These are phyloP conservation scores for Schizochytrium sp. DNA, from an alignment of 108 stramenopile genomes.

Conservation along the genomic window DNA sequence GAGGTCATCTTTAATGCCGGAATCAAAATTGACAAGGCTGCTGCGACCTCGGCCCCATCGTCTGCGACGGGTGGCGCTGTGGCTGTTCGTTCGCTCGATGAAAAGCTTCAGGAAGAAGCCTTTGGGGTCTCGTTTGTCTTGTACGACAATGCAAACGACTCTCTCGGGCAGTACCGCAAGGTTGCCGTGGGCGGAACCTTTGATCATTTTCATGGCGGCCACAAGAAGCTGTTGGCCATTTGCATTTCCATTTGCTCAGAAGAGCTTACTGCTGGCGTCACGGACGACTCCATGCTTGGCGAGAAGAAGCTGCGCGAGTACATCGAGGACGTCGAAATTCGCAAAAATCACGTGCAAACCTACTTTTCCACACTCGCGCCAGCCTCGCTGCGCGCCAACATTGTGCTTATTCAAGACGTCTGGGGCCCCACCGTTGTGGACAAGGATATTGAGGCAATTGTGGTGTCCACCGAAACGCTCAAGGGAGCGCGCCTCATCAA, in stretches of 20 bases:
- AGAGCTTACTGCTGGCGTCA: not conserved
- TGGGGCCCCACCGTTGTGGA: not conserved
- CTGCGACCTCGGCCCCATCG: not conserved
- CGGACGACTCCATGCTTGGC: slow-evolving; percentile 8
- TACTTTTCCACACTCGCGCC: slow-evolving; percentile 2
- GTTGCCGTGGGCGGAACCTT: slow-evolving; percentile 25
- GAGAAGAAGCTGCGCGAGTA: slow-evolving; percentile 1
- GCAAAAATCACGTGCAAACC: not conserved
- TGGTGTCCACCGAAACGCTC: slow-evolving; percentile 17
- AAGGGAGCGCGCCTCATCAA: slow-evolving; percentile 7
- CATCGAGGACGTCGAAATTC: not conserved
- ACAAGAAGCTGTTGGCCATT: slow-evolving; percentile 18
- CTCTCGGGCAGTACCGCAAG: not conserved
- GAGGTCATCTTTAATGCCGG: not conserved
- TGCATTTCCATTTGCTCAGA: not conserved
- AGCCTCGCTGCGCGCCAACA: not conserved
- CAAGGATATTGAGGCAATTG: slow-evolving; percentile 11
- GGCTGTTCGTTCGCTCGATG: not conserved
- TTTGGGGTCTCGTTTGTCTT: not conserved
- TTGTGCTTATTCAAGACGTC: not conserved
- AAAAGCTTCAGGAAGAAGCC: not conserved
- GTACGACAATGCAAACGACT: not conserved
- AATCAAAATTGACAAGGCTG: not conserved
- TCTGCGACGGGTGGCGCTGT: not conserved
- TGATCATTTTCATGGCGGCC: slow-evolving; percentile 20